Base-by-base conservation (phyloP, 805 yeast genomes). In the Metschnikowia bowlesiae region DNA sequence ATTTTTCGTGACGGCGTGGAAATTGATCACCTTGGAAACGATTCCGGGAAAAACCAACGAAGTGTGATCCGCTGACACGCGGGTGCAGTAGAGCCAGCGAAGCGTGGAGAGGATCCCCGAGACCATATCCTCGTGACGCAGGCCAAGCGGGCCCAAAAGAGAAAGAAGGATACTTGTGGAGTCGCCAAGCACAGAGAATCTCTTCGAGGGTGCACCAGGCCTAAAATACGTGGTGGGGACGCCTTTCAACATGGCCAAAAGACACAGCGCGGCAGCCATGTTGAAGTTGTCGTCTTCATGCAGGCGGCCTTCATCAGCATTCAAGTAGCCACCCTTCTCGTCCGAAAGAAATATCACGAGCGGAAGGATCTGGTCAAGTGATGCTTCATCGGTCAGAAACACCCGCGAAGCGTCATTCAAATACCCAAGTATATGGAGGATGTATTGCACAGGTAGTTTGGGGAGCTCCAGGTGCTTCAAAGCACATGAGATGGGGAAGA, bases 1-100 rank as follows among this genome's bases (percentile, higher is more conserved):
- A 36, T 52, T 60, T 30, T 56, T 59, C 0, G 65, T 50, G 4
- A 42, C 30, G 0, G 65, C 47, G 18, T 53, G 58, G 51, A 67
- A 71, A 16, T 64, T 63, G 4, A 70, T 61, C 14, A 70, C 49
- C 41, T 64, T 57, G 4, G 76, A 72, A 1, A 66, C 56, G 5
- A 68, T 54, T 0, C 78, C 78, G 1, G 78, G 78, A n/a, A 73
- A 58, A 2, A 73, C 70, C 39, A 63, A 63, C 9, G 76, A 62
- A 6, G 70, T 45, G 35, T 67, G 69, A n/a, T 68, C 68, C 4
- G 72, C 33, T 6, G 65, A 41, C 2, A 70, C 61, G 8, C 56
- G 46, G 4, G 55, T 53, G 1, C 53, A 10, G 40, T 58, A 58
- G 8, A 60, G 46, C 32, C 39, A 38, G 10, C 52, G 39, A 13